Conservation (phyloP, 345 rosid genomes). For the Lepidium sativum region DNA sequence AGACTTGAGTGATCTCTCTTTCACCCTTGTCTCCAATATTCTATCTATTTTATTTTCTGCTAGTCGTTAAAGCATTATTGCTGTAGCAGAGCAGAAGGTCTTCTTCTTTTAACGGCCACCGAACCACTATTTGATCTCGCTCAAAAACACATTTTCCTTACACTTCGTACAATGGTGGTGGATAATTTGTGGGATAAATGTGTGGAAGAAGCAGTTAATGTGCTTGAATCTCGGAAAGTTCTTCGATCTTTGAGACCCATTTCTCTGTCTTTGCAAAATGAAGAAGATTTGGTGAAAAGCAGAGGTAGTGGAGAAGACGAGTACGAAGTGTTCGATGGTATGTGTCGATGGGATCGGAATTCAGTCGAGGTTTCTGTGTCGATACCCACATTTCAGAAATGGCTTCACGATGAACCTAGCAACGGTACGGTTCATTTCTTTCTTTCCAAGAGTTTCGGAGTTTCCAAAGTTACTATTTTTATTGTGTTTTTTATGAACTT, state of each 20-base stretch:
- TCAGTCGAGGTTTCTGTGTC: conserved; percentile 64
- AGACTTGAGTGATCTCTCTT: too few species aligned
- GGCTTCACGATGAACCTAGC: conserved; percentile 83
- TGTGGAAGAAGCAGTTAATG: conserved; percentile 64
- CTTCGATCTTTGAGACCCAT: conserved; percentile 85
- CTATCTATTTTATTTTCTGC: too few species aligned
- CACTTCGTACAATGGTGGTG: conserved; percentile 28
- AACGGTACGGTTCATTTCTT: conserved; percentile 35
- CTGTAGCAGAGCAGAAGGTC: background rate
- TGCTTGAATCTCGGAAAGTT: conserved; percentile 55
- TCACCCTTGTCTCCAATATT: too few species aligned
- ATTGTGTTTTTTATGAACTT: background rate
- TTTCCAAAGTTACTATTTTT: conserved; percentile 10
- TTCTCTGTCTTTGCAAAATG: conserved; percentile 27
- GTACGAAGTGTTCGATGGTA: conserved; percentile 57
- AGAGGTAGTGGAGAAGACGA: conserved; percentile 20
- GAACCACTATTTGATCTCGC: background rate
- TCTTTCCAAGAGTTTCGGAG: conserved; percentile 22
- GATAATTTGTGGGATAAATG: conserved; percentile 53
- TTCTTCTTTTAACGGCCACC: background rate
- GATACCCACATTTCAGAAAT: conserved; percentile 49
- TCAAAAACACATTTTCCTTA: background rate
- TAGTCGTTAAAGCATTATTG: background rate
- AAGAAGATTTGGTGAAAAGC: background rate
- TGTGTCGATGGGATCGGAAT: conserved; percentile 74